Evolutionary conservation across 495 filamentous ascomycete genomes (phyloP).

Genomic region (Aspergillus ostianus): DNA sequence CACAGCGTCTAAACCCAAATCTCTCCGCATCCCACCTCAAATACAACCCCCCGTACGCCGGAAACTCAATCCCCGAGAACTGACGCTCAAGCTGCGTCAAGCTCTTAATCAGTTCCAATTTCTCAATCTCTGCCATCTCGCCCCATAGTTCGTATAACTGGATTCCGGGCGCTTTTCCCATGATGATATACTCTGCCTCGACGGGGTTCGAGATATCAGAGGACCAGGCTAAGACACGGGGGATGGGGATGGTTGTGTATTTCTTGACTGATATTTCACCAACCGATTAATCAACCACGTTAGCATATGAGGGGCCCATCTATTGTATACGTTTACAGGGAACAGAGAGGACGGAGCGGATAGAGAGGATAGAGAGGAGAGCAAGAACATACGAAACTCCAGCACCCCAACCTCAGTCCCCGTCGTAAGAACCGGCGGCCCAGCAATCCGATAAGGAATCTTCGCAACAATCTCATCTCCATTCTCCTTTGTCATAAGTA

Average conservation of each 20-base stretch:
- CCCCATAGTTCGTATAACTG: too few relatives aligned
- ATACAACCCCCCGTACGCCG: too few relatives aligned
- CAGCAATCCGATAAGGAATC: constrained; percentile 35
- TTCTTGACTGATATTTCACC: constrained; percentile 23
- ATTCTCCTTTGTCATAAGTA: constrained; percentile 33
- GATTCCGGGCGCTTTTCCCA: constrained; percentile 30
- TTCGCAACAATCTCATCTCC: constrained; percentile 37
- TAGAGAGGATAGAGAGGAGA: too few relatives aligned
- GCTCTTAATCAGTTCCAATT: too few relatives aligned
- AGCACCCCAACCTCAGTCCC: constrained; percentile 38
- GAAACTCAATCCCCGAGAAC: too few relatives aligned
- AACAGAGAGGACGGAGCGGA: too few relatives aligned
- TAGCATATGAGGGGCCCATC: too few relatives aligned
- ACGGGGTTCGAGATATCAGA: constrained; percentile 29
- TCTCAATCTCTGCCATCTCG: too few relatives aligned
- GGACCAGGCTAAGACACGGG: constrained; percentile 31
- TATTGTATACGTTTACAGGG: too few relatives aligned
- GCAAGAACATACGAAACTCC: constrained; percentile 30
- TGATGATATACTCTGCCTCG: constrained; percentile 37
- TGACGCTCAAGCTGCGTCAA: too few relatives aligned
- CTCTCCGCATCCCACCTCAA: too few relatives aligned
- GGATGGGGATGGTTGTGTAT: constrained; percentile 33
- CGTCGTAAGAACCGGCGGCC: constrained; percentile 30
- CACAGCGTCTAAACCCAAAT: constrained; percentile 12
- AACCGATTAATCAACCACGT: constrained; percentile 10